These are phyloP conservation scores for Tetrapisispora taiwanensis DNA, from an alignment of 805 yeast genomes.

Conservation along the genomic window DNA sequence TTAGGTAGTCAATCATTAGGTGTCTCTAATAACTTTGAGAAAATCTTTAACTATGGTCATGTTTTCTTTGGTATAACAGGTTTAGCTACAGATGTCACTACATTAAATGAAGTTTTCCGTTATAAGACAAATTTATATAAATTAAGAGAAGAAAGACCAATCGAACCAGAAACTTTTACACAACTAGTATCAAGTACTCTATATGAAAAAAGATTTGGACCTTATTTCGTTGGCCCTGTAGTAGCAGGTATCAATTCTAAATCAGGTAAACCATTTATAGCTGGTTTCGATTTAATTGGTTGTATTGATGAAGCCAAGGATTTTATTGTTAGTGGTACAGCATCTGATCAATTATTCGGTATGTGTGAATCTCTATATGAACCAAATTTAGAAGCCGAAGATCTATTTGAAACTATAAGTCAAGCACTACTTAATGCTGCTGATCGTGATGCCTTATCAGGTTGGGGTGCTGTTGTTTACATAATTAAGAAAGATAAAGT, in stretches of 20 bases:
- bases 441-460: slow-evolving; percentile 94
- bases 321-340: slow-evolving; percentile 92
- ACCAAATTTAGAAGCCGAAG: slow-evolving; percentile 88
- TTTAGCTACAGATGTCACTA: slow-evolving; percentile 84
- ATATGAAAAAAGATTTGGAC: slow-evolving; percentile 88
- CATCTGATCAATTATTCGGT: slow-evolving; percentile 92
- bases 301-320: slow-evolving; percentile 92
- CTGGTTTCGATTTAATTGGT: slow-evolving; percentile 94
- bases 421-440: slow-evolving; percentile 91
- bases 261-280: slow-evolving; percentile 76
- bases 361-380: slow-evolving; percentile 97
- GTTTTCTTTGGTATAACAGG: slow-evolving; percentile 91
- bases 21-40: slow-evolving; percentile 84
- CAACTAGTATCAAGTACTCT: slow-evolving; percentile 83
- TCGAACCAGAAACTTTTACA: slow-evolving; percentile 91
- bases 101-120: slow-evolving; percentile 73
- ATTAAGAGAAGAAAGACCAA: slow-evolving; percentile 79
- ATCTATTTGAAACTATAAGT: slow-evolving; percentile 87
- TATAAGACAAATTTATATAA: slow-evolving; percentile 81
- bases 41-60: slow-evolving; percentile 77
- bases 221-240: slow-evolving; percentile 92
- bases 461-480: slow-evolving; percentile 98
- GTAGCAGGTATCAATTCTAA: slow-evolving; percentile 90
- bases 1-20: slow-evolving; percentile 91
- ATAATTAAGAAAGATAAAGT: slow-evolving; percentile 87